Evolutionary conservation across 1,139 yeast species (phyloP).

Genomic region (Protomyces inundatus): DNA sequence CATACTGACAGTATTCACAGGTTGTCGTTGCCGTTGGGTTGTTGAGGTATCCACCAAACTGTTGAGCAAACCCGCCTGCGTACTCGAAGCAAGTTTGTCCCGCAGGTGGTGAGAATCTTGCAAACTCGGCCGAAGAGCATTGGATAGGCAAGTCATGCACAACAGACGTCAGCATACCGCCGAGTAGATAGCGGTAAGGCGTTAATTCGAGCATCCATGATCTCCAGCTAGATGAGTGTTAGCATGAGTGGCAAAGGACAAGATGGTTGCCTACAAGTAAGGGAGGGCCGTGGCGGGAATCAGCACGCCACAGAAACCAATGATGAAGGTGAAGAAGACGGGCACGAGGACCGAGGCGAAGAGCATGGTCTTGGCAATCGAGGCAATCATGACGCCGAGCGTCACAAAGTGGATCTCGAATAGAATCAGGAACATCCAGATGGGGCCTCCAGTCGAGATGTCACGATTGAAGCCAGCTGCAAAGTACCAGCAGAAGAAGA

Average conservation of each 20-base stretch:
- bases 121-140: constrained; percentile 52
- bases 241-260: too few relatives aligned
- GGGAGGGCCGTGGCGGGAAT: constrained; percentile 56
- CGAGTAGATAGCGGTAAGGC: constrained; percentile 63
- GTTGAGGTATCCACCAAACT: constrained; percentile 50
- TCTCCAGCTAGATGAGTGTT: constrained; percentile 38
- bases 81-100: constrained; percentile 58
- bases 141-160: constrained; percentile 53
- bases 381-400: constrained; percentile 51
- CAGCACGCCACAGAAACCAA: constrained; percentile 57
- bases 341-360: constrained; percentile 56
- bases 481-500: constrained; percentile 72
- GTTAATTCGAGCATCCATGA: constrained; percentile 65
- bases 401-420: constrained; percentile 55
- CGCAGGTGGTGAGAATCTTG: constrained; percentile 51
- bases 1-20: constrained; percentile 58
- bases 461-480: constrained; percentile 43
- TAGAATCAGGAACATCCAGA: constrained; percentile 49
- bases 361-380: constrained; percentile 57
- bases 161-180: constrained; percentile 51
- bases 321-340: constrained; percentile 50
- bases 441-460: constrained; percentile 42
- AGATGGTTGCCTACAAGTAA: constrained; percentile 42
- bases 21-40: constrained; percentile 50
- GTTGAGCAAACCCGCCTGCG: constrained; percentile 41